Evolutionary conservation across 306 rosid genomes (phyloP), one percentile per base, ranked within the genome.

Genomic region (Abrus precatorius): DNA sequence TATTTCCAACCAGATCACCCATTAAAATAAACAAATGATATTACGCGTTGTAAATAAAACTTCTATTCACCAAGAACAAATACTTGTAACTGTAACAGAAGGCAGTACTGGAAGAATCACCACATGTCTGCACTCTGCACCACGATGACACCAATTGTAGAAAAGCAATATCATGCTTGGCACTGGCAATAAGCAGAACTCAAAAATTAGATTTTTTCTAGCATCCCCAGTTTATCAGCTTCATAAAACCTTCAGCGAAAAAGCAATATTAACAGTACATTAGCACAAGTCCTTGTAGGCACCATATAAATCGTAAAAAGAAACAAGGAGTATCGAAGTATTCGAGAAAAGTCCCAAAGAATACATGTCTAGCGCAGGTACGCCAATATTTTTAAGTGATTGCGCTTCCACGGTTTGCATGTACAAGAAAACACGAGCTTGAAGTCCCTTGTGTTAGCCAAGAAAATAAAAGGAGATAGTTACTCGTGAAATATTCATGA

Each of bases 21-120:
- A 78, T 75, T 75, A 41, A 49, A 75, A 52, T 69, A 9, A 79
- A 75, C 57, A 45, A 68, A 83, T 70, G 80, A 52, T 66, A 57
- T 10, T 36, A 41, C n/a, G 12, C 27, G 40, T 34, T 43, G 53
- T 4, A 72, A 71, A 20, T 64, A 57, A 52, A 83, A 71, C 70
- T 33, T 53, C 48, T 62, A 61, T 36, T 44, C 55, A 49, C 63
- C 77, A 45, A 69, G 41, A 77, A 77, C 29, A 45, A 56, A 45
- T 41, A 69, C 36, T 59, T 61, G 6, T 49, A 61, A 61, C 45
- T 6, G 75, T 10, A 57, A 38, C 66, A 56, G 50, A 12, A 72
- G 9, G 76, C 38, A 38, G 78, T 62, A 50, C 43, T 32, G 59
- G 73, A 52, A 78, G 52, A 73, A 78, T 60, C 74, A 57, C 30